Evolutionary conservation across 2,329 filamentous ascomycete species (phyloP), one percentile per base, ranked within the genome.

Genomic region (Stachybotrys chartarum): DNA sequence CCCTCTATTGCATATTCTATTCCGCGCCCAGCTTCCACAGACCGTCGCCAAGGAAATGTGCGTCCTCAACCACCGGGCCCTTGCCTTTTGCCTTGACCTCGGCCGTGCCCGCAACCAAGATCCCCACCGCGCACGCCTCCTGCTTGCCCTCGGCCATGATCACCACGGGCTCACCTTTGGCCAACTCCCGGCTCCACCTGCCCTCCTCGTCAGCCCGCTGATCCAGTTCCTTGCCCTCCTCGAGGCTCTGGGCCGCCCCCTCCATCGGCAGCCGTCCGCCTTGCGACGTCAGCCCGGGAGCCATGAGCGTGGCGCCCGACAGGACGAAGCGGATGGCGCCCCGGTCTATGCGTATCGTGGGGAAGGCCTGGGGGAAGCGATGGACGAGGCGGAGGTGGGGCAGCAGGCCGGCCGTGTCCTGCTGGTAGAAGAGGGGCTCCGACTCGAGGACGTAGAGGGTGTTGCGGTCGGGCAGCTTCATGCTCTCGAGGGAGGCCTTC

Each of bases 261-360:
- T 75, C 72, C 2, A 82, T 75, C 0, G 94, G 94, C 65, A 99
- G 73, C 51, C 89, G 72, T 0, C 94, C 94, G 0, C 94, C 94
- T 0, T 85, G 74, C 18, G 85, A 91, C 31, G 94, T 99, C 63
- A 99, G 73, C 0, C 94, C 94, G 0, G 94, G 94, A 1, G 91
- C 93, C 94, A 99, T 99, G 59, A 99, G 85, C 14, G 93, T 91
- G 1, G 94, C 94, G 49, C 94, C 94, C 1, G 86, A 90, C 1
- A 99, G 83, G 30, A 99, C 93, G 75, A 99, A 99, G 58, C 94
- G 90, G 67, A 99, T 97, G 6, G 94, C 94, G 59, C 94, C 94
- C 52, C 94, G 85, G 72, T 99, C 94, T 71, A 97, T 96, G 57
- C 92, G 87, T 56, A 99, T 80, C 53, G 84, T 87, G 17, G 89